phyloP scores from a whole-genome alignment of 257 asterid species.

The Ajuga chamaepitys region DNA sequence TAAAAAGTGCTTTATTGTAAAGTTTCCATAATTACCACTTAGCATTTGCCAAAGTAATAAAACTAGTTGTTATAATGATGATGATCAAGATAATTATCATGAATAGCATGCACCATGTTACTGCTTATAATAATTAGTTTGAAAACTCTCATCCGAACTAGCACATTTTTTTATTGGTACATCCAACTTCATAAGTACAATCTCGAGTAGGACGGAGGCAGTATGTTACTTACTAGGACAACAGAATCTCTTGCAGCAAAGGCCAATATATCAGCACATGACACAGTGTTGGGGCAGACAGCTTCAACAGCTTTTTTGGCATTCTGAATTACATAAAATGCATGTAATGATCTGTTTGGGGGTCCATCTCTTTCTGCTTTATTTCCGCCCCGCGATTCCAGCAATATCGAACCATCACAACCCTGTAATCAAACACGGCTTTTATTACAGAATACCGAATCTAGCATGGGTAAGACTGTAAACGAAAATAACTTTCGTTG shows the following conservation, averaged over 20 bases:
- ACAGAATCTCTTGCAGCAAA: conserved; percentile 79
- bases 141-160: too few species aligned
- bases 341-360: conserved; percentile 58
- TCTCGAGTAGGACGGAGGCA: too few species aligned
- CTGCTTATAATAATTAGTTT: too few species aligned
- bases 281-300: conserved; percentile 54
- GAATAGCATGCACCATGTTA: too few species aligned
- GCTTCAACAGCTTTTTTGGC: conserved; percentile 66
- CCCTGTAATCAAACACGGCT: too few species aligned
- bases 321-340: conserved; percentile 51
- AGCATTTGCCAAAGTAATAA: not conserved
- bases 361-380: conserved; percentile 65
- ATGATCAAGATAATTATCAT: too few species aligned
- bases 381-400: conserved; percentile 49
- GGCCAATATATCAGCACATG: conserved; percentile 78
- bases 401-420: conserved; percentile 68
- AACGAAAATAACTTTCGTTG: too few species aligned
- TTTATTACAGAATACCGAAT: too few species aligned
- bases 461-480: too few species aligned
- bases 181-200: too few species aligned
- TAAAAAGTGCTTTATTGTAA: not conserved
- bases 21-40: not conserved
- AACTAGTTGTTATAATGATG: too few species aligned
- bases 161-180: too few species aligned
- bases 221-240: conserved; percentile 57